Evolutionary conservation across 2,329 filamentous ascomycete species (phyloP).

Genomic region (Cladosporium phlei): DNA sequence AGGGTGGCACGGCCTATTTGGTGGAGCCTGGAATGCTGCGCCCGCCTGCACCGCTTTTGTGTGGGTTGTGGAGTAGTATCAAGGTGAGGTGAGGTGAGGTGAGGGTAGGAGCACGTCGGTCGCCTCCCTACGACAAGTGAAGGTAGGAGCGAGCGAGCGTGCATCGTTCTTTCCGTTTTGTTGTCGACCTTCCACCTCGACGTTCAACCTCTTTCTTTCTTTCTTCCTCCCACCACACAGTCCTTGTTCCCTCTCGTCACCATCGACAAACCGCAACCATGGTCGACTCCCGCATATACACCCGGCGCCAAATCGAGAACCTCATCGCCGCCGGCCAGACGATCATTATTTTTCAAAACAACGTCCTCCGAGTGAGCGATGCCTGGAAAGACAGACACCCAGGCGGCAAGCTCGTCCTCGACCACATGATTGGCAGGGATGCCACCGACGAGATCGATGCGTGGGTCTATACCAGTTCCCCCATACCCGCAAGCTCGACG

Average conservation of each 20-base stretch:
- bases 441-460: conserved; percentile 55
- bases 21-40: conserved; percentile 11
- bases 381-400: conserved; percentile 57
- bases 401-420: conserved; percentile 58
- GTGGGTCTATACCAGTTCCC: conserved; percentile 3
- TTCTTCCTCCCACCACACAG: not conserved
- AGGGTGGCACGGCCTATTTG: not conserved
- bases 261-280: conserved; percentile 19
- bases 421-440: conserved; percentile 59
- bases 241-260: too few species aligned
- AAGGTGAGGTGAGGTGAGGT: too few species aligned
- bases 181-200: not conserved
- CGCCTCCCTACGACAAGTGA: not conserved
- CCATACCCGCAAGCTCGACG: conserved; percentile 1
- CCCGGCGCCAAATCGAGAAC: conserved; percentile 37
- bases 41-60: conserved; percentile 1
- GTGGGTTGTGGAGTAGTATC: conserved; percentile 11
- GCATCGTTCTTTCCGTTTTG: not conserved
- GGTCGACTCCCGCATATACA: conserved; percentile 19
- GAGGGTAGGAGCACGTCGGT: conserved; percentile 7
- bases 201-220: too few species aligned
- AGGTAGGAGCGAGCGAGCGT: not conserved
- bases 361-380: conserved; percentile 52
- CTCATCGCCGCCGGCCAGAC: conserved; percentile 53
- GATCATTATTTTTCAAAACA: conserved; percentile 54